Percentiles rank a stretch among this genome's conserved stretches.
These are phyloP conservation scores for Verticillium albo-atrum DNA, from an alignment of 2,329 filamentous ascomycete genomes.

Conservation along the genomic window DNA sequence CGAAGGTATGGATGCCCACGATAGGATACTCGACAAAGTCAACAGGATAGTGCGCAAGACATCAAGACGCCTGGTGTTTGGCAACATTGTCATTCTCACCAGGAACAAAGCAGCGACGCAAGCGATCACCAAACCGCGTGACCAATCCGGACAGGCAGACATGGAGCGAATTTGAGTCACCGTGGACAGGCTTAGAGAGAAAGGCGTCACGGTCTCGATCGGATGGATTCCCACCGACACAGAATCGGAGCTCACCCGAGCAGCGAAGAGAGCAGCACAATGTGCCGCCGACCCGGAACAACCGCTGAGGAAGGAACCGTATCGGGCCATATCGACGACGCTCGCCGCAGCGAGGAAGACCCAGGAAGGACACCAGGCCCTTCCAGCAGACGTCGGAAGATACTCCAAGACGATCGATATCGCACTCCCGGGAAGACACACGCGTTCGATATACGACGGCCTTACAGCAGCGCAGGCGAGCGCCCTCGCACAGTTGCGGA, in stretches of 20 bases:
- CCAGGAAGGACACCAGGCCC: background rate
- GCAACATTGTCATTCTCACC: background rate
- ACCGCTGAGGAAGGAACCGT: background rate
- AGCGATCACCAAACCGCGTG: background rate
- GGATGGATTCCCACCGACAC: background rate
- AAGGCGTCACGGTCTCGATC: background rate
- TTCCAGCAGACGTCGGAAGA: slow-evolving; percentile 11
- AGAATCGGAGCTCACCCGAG: background rate
- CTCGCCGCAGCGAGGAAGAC: background rate
- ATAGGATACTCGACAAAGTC: background rate
- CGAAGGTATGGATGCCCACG: background rate
- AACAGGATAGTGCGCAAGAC: background rate
- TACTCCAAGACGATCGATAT: too few species aligned
- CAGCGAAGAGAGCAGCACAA: background rate
- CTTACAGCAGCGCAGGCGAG: slow-evolving; percentile 13
- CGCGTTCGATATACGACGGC: slow-evolving; percentile 14
- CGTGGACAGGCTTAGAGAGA: background rate
- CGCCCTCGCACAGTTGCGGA: slow-evolving; percentile 14
- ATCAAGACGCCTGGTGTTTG: background rate
- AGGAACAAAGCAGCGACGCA: background rate
- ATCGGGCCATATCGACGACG: background rate
- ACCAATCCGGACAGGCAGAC: background rate
- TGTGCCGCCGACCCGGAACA: too few species aligned
- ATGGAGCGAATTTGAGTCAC: background rate
- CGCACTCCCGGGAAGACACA: too few species aligned